Conservation (phyloP, 106 monocot genomes). For the Platanthera zijinensis region DNA sequence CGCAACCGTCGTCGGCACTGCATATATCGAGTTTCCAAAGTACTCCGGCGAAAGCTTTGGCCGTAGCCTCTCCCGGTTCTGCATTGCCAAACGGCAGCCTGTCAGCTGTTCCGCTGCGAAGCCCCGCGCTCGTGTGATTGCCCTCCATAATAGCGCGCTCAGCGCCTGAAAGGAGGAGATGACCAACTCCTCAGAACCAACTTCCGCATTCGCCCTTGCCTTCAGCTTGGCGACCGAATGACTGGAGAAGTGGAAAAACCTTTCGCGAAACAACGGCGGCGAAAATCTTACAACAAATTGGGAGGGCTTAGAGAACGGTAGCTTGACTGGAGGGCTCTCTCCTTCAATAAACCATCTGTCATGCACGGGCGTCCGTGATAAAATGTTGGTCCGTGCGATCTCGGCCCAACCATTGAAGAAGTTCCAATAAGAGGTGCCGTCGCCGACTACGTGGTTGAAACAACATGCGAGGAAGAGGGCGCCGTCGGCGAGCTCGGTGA, state of each 20-base stretch:
- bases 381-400: slow-evolving; percentile 15
- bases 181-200: not conserved
- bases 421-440: slow-evolving; percentile 63
- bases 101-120: slow-evolving; percentile 22
- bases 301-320: slow-evolving; percentile 28
- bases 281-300: slow-evolving; percentile 28
- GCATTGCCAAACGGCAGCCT: slow-evolving; percentile 21
- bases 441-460: slow-evolving; percentile 64
- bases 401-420: slow-evolving; percentile 75
- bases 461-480: slow-evolving; percentile 46
- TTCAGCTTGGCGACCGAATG: slow-evolving; percentile 39
- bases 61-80: slow-evolving; percentile 42
- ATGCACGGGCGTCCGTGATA: slow-evolving; percentile 29
- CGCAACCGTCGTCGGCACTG: slow-evolving; percentile 14
- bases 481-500: slow-evolving; percentile 62
- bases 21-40: slow-evolving; percentile 59
- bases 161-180: slow-evolving; percentile 54
- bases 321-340: slow-evolving; percentile 26
- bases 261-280: slow-evolving; percentile 35
- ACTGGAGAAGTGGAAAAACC: slow-evolving; percentile 55
- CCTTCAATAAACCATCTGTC: slow-evolving; percentile 57
- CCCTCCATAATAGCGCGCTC: slow-evolving; percentile 44
- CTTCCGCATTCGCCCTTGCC: slow-evolving; percentile 37
- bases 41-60: slow-evolving; percentile 44
- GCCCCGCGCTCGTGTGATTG: slow-evolving; percentile 37